Evolutionary conservation across 805 yeast species (phyloP), one percentile per base, ranked within the genome.

Genomic region (Cyberlindnera euphorbiae): DNA sequence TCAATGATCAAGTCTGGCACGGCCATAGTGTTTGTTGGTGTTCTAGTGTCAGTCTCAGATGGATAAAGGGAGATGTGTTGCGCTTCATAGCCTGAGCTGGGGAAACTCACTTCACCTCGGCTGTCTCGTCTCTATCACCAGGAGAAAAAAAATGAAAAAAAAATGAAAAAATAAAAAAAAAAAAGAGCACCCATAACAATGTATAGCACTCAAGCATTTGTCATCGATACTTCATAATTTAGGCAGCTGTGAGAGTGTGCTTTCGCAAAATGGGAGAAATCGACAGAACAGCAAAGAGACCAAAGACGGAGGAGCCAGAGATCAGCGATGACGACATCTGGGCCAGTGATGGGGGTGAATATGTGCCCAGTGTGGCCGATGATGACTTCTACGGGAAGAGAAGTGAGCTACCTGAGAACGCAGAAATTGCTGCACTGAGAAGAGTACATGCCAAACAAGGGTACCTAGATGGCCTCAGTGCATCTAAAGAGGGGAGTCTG

Each of bases 391-490:
- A 67, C 45, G 72, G 67, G 2, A 55, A 56, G 22, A 54, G 46
- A 12, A 37, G 47, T 3, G 33, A 23, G 2, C 26, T 5, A 4
- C 22, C 25, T 1, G 56, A 53, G 30, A 43, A 28, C 11, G 35
- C 38, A 2, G 67, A 63, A 21, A 47, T 56, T 5, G 54, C 63
- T 7, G 70, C 71, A 8, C 47, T 81, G 32, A 62, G 73, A 47
- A 60, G 89, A 21, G 69, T 67, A 8, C 96, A 89, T 53, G 67
- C 67, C 8, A 84, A 83, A 45, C 81, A 81, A 44, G 97, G 97
- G 0, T 89, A 85, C 47, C 59, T 86, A 5, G 95, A 82, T 42
- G 97, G 97, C 0, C 52, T 89, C 6, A 66, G 85, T 1, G 59
- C 56, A 12, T 75, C 86, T 5, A 80, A 85, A 49, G 94, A 84